Evolutionary conservation across 441 rosid genomes (phyloP), one percentile per base, ranked within the genome.

Genomic region (Populus tomentosa): DNA sequence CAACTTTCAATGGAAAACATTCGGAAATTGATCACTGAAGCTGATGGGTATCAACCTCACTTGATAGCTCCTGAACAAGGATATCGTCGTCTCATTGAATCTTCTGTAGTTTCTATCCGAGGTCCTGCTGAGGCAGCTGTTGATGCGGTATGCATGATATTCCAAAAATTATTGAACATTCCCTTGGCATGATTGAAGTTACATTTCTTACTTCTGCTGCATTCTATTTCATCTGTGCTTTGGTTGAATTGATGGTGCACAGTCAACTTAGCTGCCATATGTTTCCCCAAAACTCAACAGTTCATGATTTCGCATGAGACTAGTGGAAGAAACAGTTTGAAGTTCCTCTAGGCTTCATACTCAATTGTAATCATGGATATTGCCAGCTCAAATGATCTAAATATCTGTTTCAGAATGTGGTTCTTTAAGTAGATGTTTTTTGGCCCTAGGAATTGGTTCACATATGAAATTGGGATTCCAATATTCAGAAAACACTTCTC

Each of bases 101-200:
- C 99, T 73, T 86, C 97, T 71, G 71, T 94, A 33, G 78, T 94
- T 62, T 85, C 97, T 67, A 94, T 95, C 80, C 88, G 94, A 84
- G 99, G 99, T 84, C 99, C 99, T 71, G 97, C 99, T 80, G 99
- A 95, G 88, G 97, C 99, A 73, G 79, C 98, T 80, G 99, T 95
- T 86, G 99, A 94, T 81, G 94, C 99, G 85, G 99, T 95, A 94
- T 76, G 83, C 73, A 76, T 81, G 73, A 70, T 67, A 13, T 35
- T 50, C 69, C 10, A 59, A 30, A n/a, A 13, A 28, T 9, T 62
- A 42, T 26, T 62, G n/a, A 18, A 33, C 59, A 30, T 16, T 69
- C 20, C 14, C 69, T 72, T 20, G 9, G 38, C 56, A 67, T 75
- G 21, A 10, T 6, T 33, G 74, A 65, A 3, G 62, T 59, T 3